Evolutionary conservation across 805 yeast species (phyloP).

Genomic region (Wickerhamiella cacticola): DNA sequence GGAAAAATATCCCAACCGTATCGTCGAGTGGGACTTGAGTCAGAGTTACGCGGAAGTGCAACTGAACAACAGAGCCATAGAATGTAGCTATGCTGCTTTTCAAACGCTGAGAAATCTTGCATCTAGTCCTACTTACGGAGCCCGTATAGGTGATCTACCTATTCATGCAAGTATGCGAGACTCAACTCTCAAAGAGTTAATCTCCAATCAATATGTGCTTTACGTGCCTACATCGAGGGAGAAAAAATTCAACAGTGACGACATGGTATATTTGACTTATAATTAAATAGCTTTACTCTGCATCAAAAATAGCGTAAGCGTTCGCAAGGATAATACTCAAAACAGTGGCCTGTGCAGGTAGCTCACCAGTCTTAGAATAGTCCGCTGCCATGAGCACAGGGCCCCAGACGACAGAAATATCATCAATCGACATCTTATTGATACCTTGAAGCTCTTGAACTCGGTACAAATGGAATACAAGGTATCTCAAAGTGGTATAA

Average conservation of each 20-base stretch:
- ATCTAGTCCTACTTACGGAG: not conserved
- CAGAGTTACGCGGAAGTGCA: not conserved
- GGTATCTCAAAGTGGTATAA: constrained; percentile 76
- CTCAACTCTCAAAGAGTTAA: not conserved
- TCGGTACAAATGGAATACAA: constrained; percentile 73
- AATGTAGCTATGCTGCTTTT: not conserved
- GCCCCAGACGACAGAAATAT: constrained; percentile 89
- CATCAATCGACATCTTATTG: constrained; percentile 74
- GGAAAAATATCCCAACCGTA: not conserved
- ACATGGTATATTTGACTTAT: constrained; percentile 1
- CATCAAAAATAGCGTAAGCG: constrained; percentile 70
- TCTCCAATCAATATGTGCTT: not conserved
- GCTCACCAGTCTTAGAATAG: constrained; percentile 54
- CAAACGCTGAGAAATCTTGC: not conserved
- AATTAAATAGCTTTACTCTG: constrained; percentile 31
- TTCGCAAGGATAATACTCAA: constrained; percentile 75
- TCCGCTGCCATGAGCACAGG: constrained; percentile 68
- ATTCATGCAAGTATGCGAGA: not conserved
- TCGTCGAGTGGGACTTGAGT: not conserved
- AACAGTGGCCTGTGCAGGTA: constrained; percentile 62
- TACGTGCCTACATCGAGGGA: not conserved
- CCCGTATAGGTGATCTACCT: not conserved
- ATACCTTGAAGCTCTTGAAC: constrained; percentile 48
- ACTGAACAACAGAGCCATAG: not conserved
- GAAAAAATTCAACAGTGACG: not conserved